These are phyloP conservation scores for Ganoderma sinense DNA, from an alignment of 1,284 basidiomycete species.

Conservation along the genomic window DNA sequence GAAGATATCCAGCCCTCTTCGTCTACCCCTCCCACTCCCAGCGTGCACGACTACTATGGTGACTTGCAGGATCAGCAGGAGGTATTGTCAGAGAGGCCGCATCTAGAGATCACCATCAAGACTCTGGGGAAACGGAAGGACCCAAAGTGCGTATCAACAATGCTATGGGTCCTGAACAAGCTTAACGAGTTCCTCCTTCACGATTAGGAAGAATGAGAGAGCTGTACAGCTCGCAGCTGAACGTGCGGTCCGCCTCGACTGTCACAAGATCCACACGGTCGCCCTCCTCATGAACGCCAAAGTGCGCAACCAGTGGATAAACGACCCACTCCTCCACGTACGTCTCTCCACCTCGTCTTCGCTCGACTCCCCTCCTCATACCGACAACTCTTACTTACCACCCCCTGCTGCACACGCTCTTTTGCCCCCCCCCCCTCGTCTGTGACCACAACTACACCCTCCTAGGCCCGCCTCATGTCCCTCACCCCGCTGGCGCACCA, in stretches of 20 bases:
- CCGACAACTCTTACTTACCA: neutral
- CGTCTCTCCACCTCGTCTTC: slow-evolving; percentile 41
- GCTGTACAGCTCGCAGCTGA: slow-evolving; percentile 62
- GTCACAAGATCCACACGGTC: slow-evolving; percentile 90
- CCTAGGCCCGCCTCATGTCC: slow-evolving; percentile 85
- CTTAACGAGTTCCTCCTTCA: neutral
- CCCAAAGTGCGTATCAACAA: slow-evolving; percentile 36
- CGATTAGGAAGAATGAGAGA: slow-evolving; percentile 51
- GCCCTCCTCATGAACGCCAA: slow-evolving; percentile 79
- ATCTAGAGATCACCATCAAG: slow-evolving; percentile 70
- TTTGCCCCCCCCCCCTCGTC: neutral
- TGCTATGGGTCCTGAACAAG: neutral
- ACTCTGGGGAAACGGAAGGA: slow-evolving; percentile 46
- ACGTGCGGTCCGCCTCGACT: slow-evolving; percentile 76
- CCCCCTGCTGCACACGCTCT: neutral
- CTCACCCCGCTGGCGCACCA: slow-evolving; percentile 83
- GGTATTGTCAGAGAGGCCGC: slow-evolving; percentile 31
- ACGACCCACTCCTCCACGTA: slow-evolving; percentile 86
- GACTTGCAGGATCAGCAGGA: slow-evolving; percentile 26
- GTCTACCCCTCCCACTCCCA: slow-evolving; percentile 6
- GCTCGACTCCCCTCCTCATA: neutral
- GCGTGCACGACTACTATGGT: slow-evolving; percentile 23
- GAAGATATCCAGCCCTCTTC: slow-evolving; percentile 12
- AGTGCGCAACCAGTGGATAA: slow-evolving; percentile 86
- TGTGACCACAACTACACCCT: slow-evolving; percentile 18